Evolutionary conservation across 1,284 basidiomycete species (phyloP), one percentile per base, ranked within the genome.

Genomic region (Moniliophthora roreri): DNA sequence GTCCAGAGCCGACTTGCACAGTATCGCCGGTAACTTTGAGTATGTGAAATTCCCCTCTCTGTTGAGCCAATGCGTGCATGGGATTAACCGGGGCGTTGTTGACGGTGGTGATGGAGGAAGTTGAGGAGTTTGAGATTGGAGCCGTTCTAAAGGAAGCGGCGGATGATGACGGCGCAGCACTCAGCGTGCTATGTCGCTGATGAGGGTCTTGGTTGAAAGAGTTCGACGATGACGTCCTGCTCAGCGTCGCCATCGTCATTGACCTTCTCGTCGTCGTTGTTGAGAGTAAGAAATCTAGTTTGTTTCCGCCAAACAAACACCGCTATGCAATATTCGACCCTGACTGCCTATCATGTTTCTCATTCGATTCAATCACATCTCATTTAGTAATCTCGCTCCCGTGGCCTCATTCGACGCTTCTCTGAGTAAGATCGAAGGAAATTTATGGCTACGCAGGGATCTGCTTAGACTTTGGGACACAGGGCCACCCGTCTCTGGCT

Each of bases 1-100:
- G 64, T 50, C 73, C 71, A 15, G 73, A 57, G 53, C 75, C 73
- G 51, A 79, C 63, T 55, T 74, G 66, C 48, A 81, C 69, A 3
- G 63, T 60, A 63, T 82, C 75, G 37, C 72, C 70, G 4, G 77
- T 76, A 50, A 81, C 76, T 60, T 78, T 78, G 55, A 82, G 66
- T 46, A 82, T 73, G 57, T 81, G 81, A 15, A 79, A 63, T 52
- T 82, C 78, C 9, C 44, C 44, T n/a, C 44, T 26, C 58, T 80
- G 76, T 5, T 71, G 54, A 37, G 63, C 60, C 37, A 51, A 61
- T 40, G 65, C 56, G 56, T 73, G 68, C 47, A 73, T 59, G 9
- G 74, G 66, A 48, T 71, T 75, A 8, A 69, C 53, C 52, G 34
- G 37, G 49, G 23, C 58, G 57, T 18, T 56, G 39, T 56, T 50